Conservation (phyloP, 495 filamentous ascomycete genomes). For the Xylaria cubensis region DNA sequence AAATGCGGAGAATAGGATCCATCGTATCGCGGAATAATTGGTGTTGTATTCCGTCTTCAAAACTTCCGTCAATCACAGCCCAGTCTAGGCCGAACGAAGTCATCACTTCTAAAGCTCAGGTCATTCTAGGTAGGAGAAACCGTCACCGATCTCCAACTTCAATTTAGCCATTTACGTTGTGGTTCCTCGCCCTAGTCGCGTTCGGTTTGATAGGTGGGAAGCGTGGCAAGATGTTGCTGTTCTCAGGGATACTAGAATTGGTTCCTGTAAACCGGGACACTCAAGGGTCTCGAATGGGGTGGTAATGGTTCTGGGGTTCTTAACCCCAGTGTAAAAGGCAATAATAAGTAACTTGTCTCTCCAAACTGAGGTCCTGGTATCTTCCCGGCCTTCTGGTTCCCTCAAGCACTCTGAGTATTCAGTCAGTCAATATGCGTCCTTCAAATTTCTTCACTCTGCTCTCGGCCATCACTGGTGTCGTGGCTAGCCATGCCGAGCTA, state of each 20-base stretch:
- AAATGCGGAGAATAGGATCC: conserved; percentile 18
- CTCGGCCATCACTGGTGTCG: conserved; percentile 20
- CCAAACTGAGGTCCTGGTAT: background rate
- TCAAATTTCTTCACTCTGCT: conserved; percentile 31
- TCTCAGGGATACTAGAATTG: background rate
- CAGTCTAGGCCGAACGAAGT: background rate
- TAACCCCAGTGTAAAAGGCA: background rate
- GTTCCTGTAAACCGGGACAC: background rate
- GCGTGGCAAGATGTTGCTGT: background rate
- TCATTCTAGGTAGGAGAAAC: background rate
- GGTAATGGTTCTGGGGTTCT: background rate
- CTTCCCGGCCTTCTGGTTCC: background rate
- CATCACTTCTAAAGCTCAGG: background rate
- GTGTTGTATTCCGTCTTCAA: background rate
- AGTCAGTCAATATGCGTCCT: conserved; percentile 22
- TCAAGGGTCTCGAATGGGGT: background rate
- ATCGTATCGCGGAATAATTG: conserved; percentile 18
- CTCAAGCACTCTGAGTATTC: background rate
- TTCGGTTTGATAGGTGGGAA: conserved; percentile 21
- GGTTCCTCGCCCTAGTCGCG: background rate
- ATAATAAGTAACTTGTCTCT: background rate
- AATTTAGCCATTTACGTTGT: conserved; percentile 15
- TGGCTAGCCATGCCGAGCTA: conserved; percentile 28
- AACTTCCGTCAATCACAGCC: conserved; percentile 29
- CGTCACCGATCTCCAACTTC: background rate